A percentile compares a stretch with the other conserved stretches of the same genome.
Conservation (phyloP, 164 flowering plant genomes). For the Echeveria elegans region DNA sequence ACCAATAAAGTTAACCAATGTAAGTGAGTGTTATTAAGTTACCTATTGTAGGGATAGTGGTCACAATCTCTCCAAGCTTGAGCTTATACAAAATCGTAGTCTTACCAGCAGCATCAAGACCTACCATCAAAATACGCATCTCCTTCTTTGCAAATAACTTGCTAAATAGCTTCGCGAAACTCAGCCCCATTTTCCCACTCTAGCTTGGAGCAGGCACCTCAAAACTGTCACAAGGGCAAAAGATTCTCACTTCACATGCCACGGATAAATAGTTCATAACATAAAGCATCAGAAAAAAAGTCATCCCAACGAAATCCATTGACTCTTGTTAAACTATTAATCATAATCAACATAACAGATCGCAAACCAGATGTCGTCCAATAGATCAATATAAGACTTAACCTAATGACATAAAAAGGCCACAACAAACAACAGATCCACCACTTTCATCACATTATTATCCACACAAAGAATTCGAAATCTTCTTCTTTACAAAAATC, state of each 20-base stretch:
- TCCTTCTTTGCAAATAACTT: slow-evolving; percentile 56
- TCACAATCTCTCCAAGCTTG: slow-evolving; percentile 69
- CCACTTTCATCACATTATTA: no score
- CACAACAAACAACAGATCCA: not conserved
- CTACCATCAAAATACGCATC: slow-evolving; percentile 6
- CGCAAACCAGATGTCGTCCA: not conserved
- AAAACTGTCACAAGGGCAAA: not conserved
- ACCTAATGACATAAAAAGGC: not conserved
- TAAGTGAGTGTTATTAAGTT: slow-evolving; percentile 10
- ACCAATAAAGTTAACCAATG: not conserved
- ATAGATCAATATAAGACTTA: not conserved
- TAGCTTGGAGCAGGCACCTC: not conserved
- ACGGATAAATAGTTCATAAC: no score
- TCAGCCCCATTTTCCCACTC: slow-evolving; percentile 39
- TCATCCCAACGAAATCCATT: not conserved
- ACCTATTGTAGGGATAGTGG: slow-evolving; percentile 76
- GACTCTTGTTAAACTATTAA: not conserved
- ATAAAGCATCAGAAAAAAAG: not conserved
- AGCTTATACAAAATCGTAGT: slow-evolving; percentile 50
- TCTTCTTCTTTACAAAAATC: not conserved
- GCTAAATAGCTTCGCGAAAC: slow-evolving; percentile 59
- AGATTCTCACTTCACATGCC: not conserved
- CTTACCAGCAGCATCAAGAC: slow-evolving; percentile 8
- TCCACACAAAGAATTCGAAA: not conserved
- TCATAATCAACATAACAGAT: not conserved